Conservation (phyloP, 345 rosid species). For the Gossypium raimondii region DNA sequence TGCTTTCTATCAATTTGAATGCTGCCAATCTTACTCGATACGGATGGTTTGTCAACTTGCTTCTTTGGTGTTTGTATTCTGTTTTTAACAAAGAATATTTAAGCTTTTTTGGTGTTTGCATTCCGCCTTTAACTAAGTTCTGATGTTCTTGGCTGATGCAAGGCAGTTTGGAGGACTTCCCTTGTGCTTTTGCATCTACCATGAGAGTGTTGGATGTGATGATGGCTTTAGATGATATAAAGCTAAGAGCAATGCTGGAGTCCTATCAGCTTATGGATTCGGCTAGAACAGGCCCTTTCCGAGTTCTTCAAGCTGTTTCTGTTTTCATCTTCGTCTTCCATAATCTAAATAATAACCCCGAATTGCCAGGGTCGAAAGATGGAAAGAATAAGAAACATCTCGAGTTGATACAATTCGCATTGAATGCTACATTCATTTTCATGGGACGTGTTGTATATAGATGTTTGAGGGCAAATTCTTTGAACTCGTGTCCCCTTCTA, state of each 20-base stretch:
- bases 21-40: background rate
- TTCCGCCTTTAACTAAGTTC: conserved; percentile 6
- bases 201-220: conserved; percentile 52
- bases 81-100: background rate
- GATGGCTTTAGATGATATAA: conserved; percentile 47
- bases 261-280: conserved; percentile 59
- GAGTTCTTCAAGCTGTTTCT: conserved; percentile 61
- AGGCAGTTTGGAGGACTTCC: conserved; percentile 66
- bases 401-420: conserved; percentile 34
- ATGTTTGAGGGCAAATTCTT: conserved; percentile 43
- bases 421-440: conserved; percentile 45
- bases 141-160: conserved; percentile 20
- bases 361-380: conserved; percentile 23
- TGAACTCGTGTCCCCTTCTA: conserved; percentile 54
- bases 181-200: conserved; percentile 55
- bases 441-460: conserved; percentile 70
- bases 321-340: conserved; percentile 59
- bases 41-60: conserved; percentile 4
- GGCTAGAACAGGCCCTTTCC: conserved; percentile 63
- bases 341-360: conserved; percentile 28
- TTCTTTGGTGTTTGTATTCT: background rate
- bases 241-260: conserved; percentile 44
- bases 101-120: background rate
- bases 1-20: background rate
- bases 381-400: conserved; percentile 23